phyloP scores from a whole-genome alignment of 2,329 filamentous ascomycete species.

The Alternaria infectoria region DNA sequence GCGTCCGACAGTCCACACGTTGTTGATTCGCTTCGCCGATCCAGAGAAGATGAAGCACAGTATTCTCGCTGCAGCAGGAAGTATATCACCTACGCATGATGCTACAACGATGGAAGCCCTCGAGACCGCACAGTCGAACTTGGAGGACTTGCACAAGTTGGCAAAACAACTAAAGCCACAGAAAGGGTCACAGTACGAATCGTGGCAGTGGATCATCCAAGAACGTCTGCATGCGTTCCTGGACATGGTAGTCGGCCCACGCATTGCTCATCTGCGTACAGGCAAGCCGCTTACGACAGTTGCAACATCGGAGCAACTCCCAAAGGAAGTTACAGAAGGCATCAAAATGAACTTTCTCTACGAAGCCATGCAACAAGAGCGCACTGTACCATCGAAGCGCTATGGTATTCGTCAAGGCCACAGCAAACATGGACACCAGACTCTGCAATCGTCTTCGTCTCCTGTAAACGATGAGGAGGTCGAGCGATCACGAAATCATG shows the following conservation, averaged over 20 bases:
- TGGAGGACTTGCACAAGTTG: conserved; percentile 13
- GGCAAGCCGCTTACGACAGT: conserved; percentile 9
- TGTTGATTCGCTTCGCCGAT: conserved; percentile 19
- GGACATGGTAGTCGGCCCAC: conserved; percentile 12
- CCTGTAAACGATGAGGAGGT: not conserved
- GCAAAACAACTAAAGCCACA: conserved; percentile 12
- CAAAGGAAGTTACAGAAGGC: conserved; percentile 3
- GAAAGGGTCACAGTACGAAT: conserved; percentile 5
- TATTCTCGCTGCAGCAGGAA: not conserved
- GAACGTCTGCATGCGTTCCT: conserved; percentile 8
- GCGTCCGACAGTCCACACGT: conserved; percentile 11
- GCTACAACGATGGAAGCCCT: conserved; percentile 8
- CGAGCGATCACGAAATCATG: conserved; percentile 3
- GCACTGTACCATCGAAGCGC: conserved; percentile 14
- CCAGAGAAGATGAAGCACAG: conserved; percentile 24
- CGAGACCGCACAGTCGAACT: conserved; percentile 10
- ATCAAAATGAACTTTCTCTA: conserved; percentile 17
- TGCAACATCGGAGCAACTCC: conserved; percentile 7
- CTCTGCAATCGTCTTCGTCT: not conserved
- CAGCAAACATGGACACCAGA: not conserved
- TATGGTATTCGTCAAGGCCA: conserved; percentile 13
- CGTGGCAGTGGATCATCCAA: conserved; percentile 9
- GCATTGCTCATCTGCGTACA: conserved; percentile 2
- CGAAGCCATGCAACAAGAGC: conserved; percentile 22
- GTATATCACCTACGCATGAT: not conserved